Base-by-base conservation (phyloP, 176 grass and related monocot genomes). In the Eleusine indica region DNA sequence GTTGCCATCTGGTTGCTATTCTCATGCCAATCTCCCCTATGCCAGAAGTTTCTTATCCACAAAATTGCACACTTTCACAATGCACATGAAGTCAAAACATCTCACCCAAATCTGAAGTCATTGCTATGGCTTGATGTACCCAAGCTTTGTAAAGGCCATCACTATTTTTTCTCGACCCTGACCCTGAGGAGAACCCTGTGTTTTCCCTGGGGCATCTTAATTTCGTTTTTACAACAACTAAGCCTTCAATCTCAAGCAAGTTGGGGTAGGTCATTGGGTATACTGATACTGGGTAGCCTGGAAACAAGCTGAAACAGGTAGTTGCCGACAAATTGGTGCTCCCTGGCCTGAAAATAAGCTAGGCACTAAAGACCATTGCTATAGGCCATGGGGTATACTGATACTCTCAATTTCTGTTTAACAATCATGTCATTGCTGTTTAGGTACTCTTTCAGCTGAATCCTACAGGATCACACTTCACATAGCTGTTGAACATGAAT, bases 111-210 rank as follows among this genome's bases (percentile, higher is more conserved):
- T 61, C 30, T 11, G 22, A 38, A 79, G 64, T 28, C 25, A 38
- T 78, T 58, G 48, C 41, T 41, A 76, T 76, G 32, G 16, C 17
- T 42, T 80, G 44, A 54, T 78, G 29, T 60, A 10, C 40, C 67
- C 75, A 62, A 71, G 70, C 35, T 1, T 71, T 62, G 3, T 29
- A 13, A 39, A 78, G 49, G 68, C 29, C 35, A 62, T 39, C 30
- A 1, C 42, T 40, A 25, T 30, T 49, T 25, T 22, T 58, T 32
- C 52, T 56, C 1, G 3, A 56, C 53, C 53, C 17, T 56, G 53
- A 56, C 16, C 53, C 17, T 6, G 17, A 21, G 32, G 53, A 56
- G 17, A 5, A 6, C 53, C 53, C 17, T 19, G 7, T 18, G 1
- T 19, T 5, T 18, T 19, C 53, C 53, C 53, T 56, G 16, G 52